Evolutionary conservation across 2,329 filamentous ascomycete species (phyloP), one percentile per base, ranked within the genome.

Genomic region (Arachnopeziza araneosa): DNA sequence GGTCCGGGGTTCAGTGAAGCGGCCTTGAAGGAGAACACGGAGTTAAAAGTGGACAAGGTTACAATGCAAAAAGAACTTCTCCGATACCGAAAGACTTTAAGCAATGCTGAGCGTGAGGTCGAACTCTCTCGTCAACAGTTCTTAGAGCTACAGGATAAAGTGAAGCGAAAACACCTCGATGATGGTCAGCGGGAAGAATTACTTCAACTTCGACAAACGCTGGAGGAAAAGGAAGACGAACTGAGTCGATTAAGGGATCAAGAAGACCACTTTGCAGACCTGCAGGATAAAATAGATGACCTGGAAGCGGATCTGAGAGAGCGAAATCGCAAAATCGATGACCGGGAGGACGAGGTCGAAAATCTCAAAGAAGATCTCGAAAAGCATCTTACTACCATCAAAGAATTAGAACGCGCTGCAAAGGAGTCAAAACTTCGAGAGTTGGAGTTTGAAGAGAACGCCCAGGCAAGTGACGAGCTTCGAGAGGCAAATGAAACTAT

Each of bases 11-110:
- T 93, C 78, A 96, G 93, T 69, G 89, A 96, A 73, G 86, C 86
- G 30, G 91, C 93, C 2, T 78, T 99, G 26, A 91, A 90, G 72
- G 95, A 99, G 75, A 99, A 99, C 72, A 96, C 95, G 3, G 93
- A 96, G 66, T 84, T 99, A 58, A 98, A 98, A 74, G 92, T 96
- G 60, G 89, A 95, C 75, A 91, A 91, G 71, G 85, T 96, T 62
- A 93, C 91, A 0, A 89, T 98, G 84, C 87, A 95, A 72, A 85
- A 88, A 62, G 95, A 99, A 68, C 81, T 99, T 21, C 85, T 89
- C 67, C 86, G 87, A 65, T 95, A 93, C 77, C 90, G 90, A 72
- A 98, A 96, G 73, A 88, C 88, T 50, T 79, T 99, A 12, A 84
- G 84, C 22, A 83, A 86, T 23, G 93, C 93, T 2, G 93, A 98